These are phyloP conservation scores for Candida pseudoglaebosa DNA, from an alignment of 805 yeast genomes.

Conservation along the genomic window DNA sequence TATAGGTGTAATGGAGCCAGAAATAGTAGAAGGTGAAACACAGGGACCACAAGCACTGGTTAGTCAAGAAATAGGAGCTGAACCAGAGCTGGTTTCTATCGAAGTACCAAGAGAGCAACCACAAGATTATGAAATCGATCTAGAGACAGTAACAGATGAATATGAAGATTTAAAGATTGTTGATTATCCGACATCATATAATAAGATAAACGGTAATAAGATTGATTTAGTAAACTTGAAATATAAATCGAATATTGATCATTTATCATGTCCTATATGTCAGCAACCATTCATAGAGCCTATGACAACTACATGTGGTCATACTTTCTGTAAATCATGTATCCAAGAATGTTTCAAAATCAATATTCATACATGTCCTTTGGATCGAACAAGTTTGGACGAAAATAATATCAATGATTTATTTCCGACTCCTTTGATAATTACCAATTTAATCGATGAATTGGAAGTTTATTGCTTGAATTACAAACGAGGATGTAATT, in stretches of 20 bases:
- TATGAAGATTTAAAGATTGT: conserved; percentile 3
- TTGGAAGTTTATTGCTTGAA: conserved; percentile 55
- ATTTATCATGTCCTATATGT: conserved; percentile 58
- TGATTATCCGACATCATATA: conserved; percentile 5
- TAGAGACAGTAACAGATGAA: not conserved
- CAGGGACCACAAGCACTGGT: no score
- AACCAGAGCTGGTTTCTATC: not conserved
- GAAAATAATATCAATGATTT: conserved; percentile 26
- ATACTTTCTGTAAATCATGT: conserved; percentile 61
- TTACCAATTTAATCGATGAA: conserved; percentile 60
- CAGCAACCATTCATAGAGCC: conserved; percentile 61
- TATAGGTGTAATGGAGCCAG: no score
- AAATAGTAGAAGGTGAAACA: not conserved
- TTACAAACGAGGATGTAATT: conserved; percentile 48
- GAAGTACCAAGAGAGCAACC: no score
- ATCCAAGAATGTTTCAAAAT: conserved; percentile 42
- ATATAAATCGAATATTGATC: conserved; percentile 28
- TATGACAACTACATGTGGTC: conserved; percentile 62
- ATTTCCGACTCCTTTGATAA: conserved; percentile 51
- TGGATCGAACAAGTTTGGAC: conserved; percentile 52
- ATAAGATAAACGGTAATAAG: conserved; percentile 7
- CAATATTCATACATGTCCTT: conserved; percentile 41
- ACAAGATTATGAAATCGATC: not conserved
- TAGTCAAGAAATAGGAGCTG: not conserved
- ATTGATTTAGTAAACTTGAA: conserved; percentile 27